A percentile compares a stretch with the other conserved stretches of the same genome.
Conservation (phyloP, 1,284 basidiomycete genomes). For the Xanthoconium separans region DNA sequence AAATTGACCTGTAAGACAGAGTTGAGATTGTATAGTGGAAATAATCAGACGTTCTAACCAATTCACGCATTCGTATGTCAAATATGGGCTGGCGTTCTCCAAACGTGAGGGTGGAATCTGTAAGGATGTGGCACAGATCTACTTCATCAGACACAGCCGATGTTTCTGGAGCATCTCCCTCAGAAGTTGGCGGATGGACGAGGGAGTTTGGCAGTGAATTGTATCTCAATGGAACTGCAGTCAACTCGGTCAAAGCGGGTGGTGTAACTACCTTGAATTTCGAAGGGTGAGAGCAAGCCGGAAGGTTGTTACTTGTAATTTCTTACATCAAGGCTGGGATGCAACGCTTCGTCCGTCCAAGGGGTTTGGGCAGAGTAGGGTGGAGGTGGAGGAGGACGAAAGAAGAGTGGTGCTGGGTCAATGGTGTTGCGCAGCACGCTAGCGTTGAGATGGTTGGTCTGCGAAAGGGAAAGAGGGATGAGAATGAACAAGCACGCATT, state of each 20-base stretch:
- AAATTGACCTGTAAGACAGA: too few species aligned
- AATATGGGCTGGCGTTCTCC: constrained; percentile 2
- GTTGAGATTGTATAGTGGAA: too few species aligned
- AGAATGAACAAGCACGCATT: background rate
- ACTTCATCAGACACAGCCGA: background rate
- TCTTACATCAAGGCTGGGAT: too few species aligned
- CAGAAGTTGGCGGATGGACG: too few species aligned
- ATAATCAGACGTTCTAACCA: too few species aligned
- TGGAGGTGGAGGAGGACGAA: background rate
- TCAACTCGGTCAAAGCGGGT: background rate
- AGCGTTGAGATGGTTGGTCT: background rate
- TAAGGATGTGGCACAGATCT: background rate
- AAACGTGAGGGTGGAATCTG: background rate
- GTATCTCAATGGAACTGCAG: background rate
- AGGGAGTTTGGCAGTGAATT: background rate
- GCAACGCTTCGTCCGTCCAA: too few species aligned
- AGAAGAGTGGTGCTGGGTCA: background rate
- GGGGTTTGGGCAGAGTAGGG: background rate
- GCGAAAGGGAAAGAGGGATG: background rate
- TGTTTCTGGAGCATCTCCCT: background rate
- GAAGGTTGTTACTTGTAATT: too few species aligned
- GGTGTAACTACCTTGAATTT: too few species aligned
- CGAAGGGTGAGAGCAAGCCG: too few species aligned
- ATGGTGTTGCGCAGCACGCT: background rate
- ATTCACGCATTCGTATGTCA: background rate